Evolutionary conservation across 176 grass and related monocot genomes (phyloP), one percentile per base, ranked within the genome.

Genomic region (Pontederia paniculata): DNA sequence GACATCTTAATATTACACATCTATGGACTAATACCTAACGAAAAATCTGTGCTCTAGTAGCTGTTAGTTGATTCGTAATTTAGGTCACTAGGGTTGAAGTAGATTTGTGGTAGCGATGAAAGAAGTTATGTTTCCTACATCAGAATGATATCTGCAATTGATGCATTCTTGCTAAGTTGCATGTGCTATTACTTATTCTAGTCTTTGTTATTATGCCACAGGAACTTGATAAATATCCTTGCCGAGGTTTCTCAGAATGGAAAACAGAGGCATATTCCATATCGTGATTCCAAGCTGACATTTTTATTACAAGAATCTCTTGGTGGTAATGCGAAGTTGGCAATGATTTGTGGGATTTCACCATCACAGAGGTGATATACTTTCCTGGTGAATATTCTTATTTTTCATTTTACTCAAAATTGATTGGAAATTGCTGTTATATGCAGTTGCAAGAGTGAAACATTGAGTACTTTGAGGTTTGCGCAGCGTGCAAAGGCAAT

Each of bases 281-380:
- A 98, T 58, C 93, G 93, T 0, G 86, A 98, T 77, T 98, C 93
- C 55, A 98, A 78, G 72, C 66, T 98, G 54, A 98, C 86, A 61
- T 98, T 98, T 65, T 65, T 98, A 11, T 71, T 98, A 60, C 93
- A 91, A 73, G 93, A 98, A 82, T 98, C 86, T 20, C 83, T 98
- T 12, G 93, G 93, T 67, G 93, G 93, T 37, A 98, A 98, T 82
- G 93, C 86, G 3, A 98, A 84, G 55, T 80, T 98, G 60, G 93
- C 93, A 49, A 98, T 98, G 86, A 80, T 98, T 71, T 98, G 93
- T 45, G 77, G 83, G 45, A 80, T 98, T 50, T 98, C 93, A 21
- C 93, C 83, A 25, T 91, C 93, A 23, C 73, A 77, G 69, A 82
- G 72, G 93, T 98, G 84, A 19, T 53, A 10, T 44, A 14, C 17